phyloP scores from a whole-genome alignment of 192 early-diverging fungal species.

The Spizellomyces sp. region DNA sequence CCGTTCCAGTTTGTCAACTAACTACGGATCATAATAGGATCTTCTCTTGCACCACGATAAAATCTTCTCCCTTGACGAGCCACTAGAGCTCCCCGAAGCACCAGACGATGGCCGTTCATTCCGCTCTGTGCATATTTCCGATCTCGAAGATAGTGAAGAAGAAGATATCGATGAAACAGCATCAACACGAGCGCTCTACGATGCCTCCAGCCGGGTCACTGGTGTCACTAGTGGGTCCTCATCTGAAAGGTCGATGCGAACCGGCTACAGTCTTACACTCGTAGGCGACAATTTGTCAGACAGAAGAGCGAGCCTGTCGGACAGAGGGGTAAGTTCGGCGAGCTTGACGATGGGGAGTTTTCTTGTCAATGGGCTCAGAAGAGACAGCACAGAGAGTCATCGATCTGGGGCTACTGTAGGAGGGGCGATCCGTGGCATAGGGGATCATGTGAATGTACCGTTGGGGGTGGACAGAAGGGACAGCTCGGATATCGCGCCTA shows the following conservation, averaged over 20 bases:
- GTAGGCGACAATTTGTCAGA: not conserved
- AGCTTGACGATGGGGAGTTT: not conserved
- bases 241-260: not conserved
- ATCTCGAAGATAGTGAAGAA: constrained; percentile 29
- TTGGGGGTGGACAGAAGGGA: no score
- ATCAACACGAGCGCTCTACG: not conserved
- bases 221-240: not conserved
- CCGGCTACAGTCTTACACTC: not conserved
- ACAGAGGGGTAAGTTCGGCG: not conserved
- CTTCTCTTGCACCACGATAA: constrained; percentile 21
- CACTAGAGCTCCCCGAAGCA: not conserved
- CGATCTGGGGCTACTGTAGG: not conserved
- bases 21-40: no score
- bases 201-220: not conserved
- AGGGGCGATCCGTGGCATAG: not conserved
- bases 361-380: not conserved
- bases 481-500: not conserved
- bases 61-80: constrained; percentile 9
- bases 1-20: no score
- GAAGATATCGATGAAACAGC: constrained; percentile 10
- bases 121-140: constrained; percentile 1
- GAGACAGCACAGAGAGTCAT: not conserved
- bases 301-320: not conserved
- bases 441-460: no score
- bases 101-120: constrained; percentile 7